A percentile compares a stretch with the other conserved stretches of the same genome.
Evolutionary conservation across 2,329 filamentous ascomycete species (phyloP).

Genomic region (Hypoxylon sp.): DNA sequence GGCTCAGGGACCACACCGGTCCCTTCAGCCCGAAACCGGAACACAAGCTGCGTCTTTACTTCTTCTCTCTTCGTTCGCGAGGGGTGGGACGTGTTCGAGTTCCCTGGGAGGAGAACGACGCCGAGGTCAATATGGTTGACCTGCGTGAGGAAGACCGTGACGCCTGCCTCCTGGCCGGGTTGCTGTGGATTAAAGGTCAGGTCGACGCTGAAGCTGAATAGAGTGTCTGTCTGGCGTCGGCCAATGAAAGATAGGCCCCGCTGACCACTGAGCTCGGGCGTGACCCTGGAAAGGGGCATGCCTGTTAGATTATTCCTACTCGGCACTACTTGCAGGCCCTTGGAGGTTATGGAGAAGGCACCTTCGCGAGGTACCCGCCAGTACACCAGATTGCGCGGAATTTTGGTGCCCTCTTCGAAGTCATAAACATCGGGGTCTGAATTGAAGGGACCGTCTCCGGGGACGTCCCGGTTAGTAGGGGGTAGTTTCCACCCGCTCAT

Average conservation of each 20-base stretch:
- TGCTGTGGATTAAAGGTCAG: slow-evolving; percentile 48
- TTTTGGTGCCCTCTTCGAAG: slow-evolving; percentile 37
- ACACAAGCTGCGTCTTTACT: slow-evolving; percentile 41
- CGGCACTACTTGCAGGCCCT: slow-evolving; percentile 51
- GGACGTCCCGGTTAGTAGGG: slow-evolving; percentile 51
- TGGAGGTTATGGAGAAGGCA: slow-evolving; percentile 43
- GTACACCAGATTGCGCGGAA: slow-evolving; percentile 54
- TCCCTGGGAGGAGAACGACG: slow-evolving; percentile 46
- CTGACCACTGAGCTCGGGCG: slow-evolving; percentile 46
- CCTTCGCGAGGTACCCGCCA: slow-evolving; percentile 54
- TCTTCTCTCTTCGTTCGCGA: slow-evolving; percentile 13
- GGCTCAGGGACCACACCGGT: slow-evolving; percentile 42
- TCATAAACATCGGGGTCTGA: slow-evolving; percentile 46
- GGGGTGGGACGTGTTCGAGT: slow-evolving; percentile 3
- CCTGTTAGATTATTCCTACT: slow-evolving; percentile 52
- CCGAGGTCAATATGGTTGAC: slow-evolving; percentile 54
- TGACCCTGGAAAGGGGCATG: slow-evolving; percentile 28
- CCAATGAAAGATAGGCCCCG: slow-evolving; percentile 53
- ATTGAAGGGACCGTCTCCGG: slow-evolving; percentile 53
- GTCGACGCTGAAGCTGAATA: slow-evolving; percentile 55
- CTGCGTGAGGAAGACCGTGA: slow-evolving; percentile 56
- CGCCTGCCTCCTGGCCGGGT: slow-evolving; percentile 54
- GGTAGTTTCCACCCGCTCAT: slow-evolving; percentile 63
- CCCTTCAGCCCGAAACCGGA: slow-evolving; percentile 52
- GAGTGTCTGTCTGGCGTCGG: slow-evolving; percentile 53